A percentile compares a stretch with the other conserved stretches of the same genome.
These are phyloP conservation scores for Verticillium zaregamsianum DNA, from an alignment of 2,329 filamentous ascomycete genomes.

Conservation along the genomic window DNA sequence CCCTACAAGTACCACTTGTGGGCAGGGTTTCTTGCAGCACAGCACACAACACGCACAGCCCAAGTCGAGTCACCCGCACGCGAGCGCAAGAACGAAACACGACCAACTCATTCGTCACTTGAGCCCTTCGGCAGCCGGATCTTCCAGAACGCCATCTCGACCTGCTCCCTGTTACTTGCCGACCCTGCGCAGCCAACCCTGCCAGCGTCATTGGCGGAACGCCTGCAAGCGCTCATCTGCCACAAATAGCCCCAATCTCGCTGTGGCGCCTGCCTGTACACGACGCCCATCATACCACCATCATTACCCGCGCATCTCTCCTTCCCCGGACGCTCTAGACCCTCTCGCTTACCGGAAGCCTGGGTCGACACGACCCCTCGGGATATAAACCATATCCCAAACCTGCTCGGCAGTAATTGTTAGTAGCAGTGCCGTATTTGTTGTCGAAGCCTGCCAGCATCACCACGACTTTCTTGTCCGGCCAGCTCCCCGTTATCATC, in stretches of 20 bases:
- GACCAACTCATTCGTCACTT: not conserved
- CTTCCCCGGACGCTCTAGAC: not conserved
- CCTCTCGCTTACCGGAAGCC: not conserved
- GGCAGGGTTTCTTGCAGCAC: constrained; percentile 10
- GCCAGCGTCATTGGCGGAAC: constrained; percentile 13
- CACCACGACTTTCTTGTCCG: not conserved
- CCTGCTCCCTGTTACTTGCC: not conserved
- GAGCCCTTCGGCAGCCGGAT: constrained; percentile 5
- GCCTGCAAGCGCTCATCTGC: constrained; percentile 7
- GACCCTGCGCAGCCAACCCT: not conserved
- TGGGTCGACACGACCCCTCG: not conserved
- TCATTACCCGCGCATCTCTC: constrained; percentile 5
- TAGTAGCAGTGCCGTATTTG: not conserved
- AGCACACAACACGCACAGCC: not conserved
- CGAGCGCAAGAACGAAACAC: constrained; percentile 2
- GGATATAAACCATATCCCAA: constrained; percentile 5
- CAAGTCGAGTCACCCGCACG: constrained; percentile 5
- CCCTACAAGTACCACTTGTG: constrained; percentile 1
- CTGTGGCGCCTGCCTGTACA: constrained; percentile 6
- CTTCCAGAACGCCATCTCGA: constrained; percentile 2
- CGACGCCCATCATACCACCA: constrained; percentile 6
- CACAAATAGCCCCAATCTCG: constrained; percentile 13
- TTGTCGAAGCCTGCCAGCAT: not conserved
- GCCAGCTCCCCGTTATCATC: not conserved
- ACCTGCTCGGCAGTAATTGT: not conserved